Conservation (phyloP, 768 basidiomycete species). For the Naganishia onofrii region DNA sequence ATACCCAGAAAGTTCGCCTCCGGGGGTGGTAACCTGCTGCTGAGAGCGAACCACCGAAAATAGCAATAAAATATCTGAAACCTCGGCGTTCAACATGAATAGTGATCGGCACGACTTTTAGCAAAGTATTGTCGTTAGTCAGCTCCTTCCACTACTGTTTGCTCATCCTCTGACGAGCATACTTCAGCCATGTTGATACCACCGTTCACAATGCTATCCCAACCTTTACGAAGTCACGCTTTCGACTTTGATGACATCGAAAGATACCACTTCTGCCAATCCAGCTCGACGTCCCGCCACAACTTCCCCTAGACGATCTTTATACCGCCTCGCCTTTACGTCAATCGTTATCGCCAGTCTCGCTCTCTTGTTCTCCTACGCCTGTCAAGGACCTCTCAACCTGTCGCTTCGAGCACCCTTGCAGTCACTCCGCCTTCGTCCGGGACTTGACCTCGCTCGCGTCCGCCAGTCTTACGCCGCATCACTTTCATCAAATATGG, state of each 20-base stretch:
- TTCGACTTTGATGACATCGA: neutral
- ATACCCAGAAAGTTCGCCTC: no score
- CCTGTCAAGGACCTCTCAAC: neutral
- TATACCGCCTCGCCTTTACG: neutral
- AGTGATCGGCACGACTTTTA: neutral
- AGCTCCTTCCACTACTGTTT: no score
- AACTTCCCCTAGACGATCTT: neutral
- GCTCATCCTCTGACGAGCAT: no score
- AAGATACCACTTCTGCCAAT: neutral
- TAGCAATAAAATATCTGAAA: slow-evolving; percentile 20
- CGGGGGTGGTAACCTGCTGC: neutral
- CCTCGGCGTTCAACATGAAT: slow-evolving; percentile 11
- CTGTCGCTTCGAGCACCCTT: neutral
- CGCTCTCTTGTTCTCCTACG: neutral
- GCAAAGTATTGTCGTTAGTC: neutral
- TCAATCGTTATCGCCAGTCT: neutral
- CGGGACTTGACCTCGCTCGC: neutral
- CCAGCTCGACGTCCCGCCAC: neutral
- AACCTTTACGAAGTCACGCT: neutral
- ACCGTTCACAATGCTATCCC: no score
- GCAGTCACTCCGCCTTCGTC: neutral
- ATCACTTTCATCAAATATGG: neutral
- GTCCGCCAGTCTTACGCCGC: neutral
- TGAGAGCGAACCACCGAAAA: neutral
- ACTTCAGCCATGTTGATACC: no score